Base-by-base conservation (phyloP, 352 stramenopile genomes). In the Pythium graminicola region DNA sequence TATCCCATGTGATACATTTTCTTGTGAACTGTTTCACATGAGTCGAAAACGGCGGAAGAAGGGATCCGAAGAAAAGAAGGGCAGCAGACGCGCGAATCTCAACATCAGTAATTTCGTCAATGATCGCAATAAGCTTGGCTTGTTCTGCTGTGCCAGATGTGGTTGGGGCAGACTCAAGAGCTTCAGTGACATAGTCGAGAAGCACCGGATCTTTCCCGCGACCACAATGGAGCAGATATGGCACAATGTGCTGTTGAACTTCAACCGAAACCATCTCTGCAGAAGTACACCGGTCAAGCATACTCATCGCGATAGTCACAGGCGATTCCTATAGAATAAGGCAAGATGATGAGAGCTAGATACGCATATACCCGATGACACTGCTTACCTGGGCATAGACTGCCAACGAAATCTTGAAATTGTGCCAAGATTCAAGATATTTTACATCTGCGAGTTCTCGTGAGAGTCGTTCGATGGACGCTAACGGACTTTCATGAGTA, bases 221-320 rank as follows among this genome's bases (percentile, higher is more conserved):
- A 23, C 60, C 61, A 60, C 64, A 84, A 27, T 73, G 73, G 4
- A 19, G 26, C 11, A 87, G 67, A 32, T 87, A 89, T 17, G 51
- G 64, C 23, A 48, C 50, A 2, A 81, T 68, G 33, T 89, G 76
- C 13, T 60, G 28, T 9, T 68, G 39, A 17, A 87, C 67, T 47
- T 74, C 72, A 3, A 47, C 38, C 26, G 35, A 42, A 13, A 86
- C 52, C 22, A 46, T 57, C 3, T 71, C 67, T 2, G 72, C 48
- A 1, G 73, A 69, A 7, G 55, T 44, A 5, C 67, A 62, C 16
- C 79, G 79, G 54, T 84, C 76, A 11, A 89, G 55, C 70, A 89
- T 86, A 39, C 74, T 82, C 79, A 86, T 83, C 5, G 76, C 79
- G 39, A 89, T 89, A 17, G 72, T 76, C 22, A 64, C 54, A 2